phyloP scores from a whole-genome alignment of 768 basidiomycete species.

The Lactifluus echinatus region DNA sequence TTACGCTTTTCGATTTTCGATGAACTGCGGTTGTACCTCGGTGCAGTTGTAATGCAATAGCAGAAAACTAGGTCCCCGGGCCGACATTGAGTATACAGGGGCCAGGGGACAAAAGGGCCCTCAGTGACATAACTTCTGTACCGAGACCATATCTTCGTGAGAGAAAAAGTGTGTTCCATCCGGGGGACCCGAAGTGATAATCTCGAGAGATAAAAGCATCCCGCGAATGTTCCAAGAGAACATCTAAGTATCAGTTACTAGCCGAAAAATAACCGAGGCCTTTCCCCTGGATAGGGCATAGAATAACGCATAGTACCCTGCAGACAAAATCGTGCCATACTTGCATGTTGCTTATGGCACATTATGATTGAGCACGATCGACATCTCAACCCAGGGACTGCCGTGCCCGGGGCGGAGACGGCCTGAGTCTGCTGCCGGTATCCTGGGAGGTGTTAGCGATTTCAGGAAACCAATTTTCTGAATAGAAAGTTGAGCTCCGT shows the following conservation, averaged over 20 bases:
- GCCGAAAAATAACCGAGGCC: slow-evolving; percentile 12
- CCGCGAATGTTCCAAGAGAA: slow-evolving; percentile 14
- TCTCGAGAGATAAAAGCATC: slow-evolving; percentile 5
- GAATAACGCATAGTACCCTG: background rate
- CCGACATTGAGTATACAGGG: background rate
- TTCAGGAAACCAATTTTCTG: background rate
- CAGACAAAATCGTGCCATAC: background rate
- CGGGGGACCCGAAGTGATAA: background rate
- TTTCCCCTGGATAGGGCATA: slow-evolving; percentile 4
- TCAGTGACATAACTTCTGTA: background rate
- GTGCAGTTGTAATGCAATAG: background rate
- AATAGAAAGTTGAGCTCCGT: slow-evolving; percentile 8
- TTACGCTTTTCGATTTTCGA: too few relatives aligned
- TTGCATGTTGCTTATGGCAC: background rate
- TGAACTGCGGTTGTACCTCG: background rate
- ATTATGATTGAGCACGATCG: background rate
- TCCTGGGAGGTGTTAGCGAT: background rate
- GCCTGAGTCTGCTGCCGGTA: background rate
- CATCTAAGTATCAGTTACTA: slow-evolving; percentile 4
- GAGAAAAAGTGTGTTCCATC: background rate
- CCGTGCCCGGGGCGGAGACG: background rate
- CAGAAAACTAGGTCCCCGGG: background rate
- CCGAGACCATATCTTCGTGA: background rate
- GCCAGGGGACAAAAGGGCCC: background rate
- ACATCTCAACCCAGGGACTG: background rate